Evolutionary conservation across 768 basidiomycete species (phyloP).

Genomic region (Hypholoma fasciculare): DNA sequence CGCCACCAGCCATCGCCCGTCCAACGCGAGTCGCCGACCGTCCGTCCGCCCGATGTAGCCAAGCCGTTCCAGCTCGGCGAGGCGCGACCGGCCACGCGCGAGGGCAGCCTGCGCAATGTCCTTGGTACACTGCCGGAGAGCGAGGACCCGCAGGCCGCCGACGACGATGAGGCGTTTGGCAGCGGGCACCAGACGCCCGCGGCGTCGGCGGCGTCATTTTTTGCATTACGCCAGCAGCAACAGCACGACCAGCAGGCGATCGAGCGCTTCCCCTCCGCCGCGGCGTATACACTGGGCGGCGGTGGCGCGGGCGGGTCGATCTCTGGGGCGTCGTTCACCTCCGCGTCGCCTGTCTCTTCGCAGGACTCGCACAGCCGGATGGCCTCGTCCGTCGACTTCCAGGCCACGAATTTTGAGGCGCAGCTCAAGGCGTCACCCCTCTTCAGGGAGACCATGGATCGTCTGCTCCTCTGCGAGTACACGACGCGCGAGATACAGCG

Average conservation of each 20-base stretch:
- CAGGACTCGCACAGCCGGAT: conserved; percentile 72
- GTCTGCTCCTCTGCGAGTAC: conserved; percentile 70
- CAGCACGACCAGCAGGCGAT: conserved; percentile 8
- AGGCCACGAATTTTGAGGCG: conserved; percentile 57
- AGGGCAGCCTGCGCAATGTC: conserved; percentile 49
- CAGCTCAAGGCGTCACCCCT: conserved; percentile 77
- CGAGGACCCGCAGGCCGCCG: conserved; percentile 15
- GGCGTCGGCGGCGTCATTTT: conserved; percentile 8
- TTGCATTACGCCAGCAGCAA: conserved; percentile 16
- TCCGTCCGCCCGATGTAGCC: conserved; percentile 45
- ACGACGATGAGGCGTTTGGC: conserved; percentile 20
- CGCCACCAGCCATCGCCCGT: conserved; percentile 36
- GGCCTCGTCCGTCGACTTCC: conserved; percentile 46
- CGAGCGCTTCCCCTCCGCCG: conserved; percentile 10
- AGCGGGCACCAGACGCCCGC: conserved; percentile 25
- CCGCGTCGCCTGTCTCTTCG: conserved; percentile 79
- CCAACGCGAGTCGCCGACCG: conserved; percentile 44
- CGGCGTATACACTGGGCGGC: neutral
- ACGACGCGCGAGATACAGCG: conserved; percentile 71
- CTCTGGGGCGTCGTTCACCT: conserved; percentile 45
- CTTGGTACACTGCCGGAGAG: conserved; percentile 55
- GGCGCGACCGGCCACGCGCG: conserved; percentile 28
- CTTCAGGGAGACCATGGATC: conserved; percentile 74
- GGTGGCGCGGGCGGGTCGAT: conserved; percentile 1
- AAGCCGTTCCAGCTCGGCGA: conserved; percentile 41